Base-by-base conservation (phyloP, 2,329 filamentous ascomycete genomes). In the Dothistroma septosporum region DNA sequence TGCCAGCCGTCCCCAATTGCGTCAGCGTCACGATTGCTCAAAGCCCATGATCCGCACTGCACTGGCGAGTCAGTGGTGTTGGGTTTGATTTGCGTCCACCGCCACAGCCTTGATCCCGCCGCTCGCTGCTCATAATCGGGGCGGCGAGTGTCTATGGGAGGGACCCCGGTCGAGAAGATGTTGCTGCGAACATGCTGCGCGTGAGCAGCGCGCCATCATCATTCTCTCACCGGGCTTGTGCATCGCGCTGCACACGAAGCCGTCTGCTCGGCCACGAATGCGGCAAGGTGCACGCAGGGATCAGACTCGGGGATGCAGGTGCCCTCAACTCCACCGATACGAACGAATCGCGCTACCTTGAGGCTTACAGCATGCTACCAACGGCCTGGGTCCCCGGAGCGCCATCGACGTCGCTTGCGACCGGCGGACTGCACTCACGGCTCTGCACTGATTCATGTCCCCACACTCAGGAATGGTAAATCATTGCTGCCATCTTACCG, bases 1-100 rank as follows among this genome's bases (percentile, higher is more conserved):
- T 37, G 46, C 53, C 31, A 59, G 48, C 55, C 55, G 50, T 47
- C 59, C 57, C 60, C 53, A 44, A 55, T 61, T 58, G 53, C 63
- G 63, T 65, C 60, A 62, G 57, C 58, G 49, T 60, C 58, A 53
- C 60, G 53, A 58, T 55, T 50, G 41, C 32, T 37, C 37, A 48
- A 47, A 32, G 53, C 28, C 44, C 50, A 57, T 48, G 63, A 65
- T 62, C 59, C 41, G 60, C 58, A 60, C 60, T 53, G 63, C 52
- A 60, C 60, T 53, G 63, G 54, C 63, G 63, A 65, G 60, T 65
- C 63, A 65, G 60, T 57, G 55, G 59, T 57, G 21, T 56, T 62
- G 59, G 58, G 56, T 62, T 61, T 62, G 60, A 65, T 61, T 55
- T 50, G 55, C 48, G 21, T 14, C 47, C 12, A 24, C 47, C 47